Evolutionary conservation across 208 protist species (phyloP), one percentile per base, ranked within the genome.

Genomic region (Trypanosomatidae sp.): DNA sequence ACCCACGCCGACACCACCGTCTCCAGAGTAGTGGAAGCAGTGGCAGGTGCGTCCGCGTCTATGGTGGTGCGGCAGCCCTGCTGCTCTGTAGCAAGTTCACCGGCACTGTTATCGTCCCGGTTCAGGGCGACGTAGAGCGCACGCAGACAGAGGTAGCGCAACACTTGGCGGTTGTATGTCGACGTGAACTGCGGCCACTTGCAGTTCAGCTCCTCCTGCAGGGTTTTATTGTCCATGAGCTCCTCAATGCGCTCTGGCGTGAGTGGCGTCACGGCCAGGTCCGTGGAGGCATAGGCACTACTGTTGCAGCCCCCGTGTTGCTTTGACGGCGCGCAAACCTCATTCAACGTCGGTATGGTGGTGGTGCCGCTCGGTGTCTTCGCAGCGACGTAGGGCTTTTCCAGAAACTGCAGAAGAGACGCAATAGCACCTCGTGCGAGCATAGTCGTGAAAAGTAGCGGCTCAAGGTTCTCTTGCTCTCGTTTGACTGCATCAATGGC

Each of bases 371-470:
- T 56, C 46, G 19, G 43, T 30, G 19, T 28, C 30, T 15, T 53
- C 17, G 49, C 9, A 17, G 33, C 60, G 9, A 39, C 30, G 49
- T 56, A 68, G 12, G 58, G 19, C 28, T 46, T 68, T 19, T 72
- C 69, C 9, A 71, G 59, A 10, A 59, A 52, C 17, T 55, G 53
- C 66, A 80, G 66, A 13, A 80, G 70, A 22, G 76, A 47, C 19
- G n/a, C 62, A 65, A 64, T 76, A 22, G 76, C 46, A 25, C 71
- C 56, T 15, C 70, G 69, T 6, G 70, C 76, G 15, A 80, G 70
- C 76, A 80, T 80, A 28, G 56, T 73, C 7, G 76, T 80, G n/a
- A 80, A 33, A 22, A 80, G 76, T 39, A 80, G 53, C 28, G 76
- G 76, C 49, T 80, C 76, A 19, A 80, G n/a, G 30, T 55, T 47